These are phyloP conservation scores for Ophiocordyceps sinensis DNA, from an alignment of 2,329 filamentous ascomycete species.

Conservation along the genomic window DNA sequence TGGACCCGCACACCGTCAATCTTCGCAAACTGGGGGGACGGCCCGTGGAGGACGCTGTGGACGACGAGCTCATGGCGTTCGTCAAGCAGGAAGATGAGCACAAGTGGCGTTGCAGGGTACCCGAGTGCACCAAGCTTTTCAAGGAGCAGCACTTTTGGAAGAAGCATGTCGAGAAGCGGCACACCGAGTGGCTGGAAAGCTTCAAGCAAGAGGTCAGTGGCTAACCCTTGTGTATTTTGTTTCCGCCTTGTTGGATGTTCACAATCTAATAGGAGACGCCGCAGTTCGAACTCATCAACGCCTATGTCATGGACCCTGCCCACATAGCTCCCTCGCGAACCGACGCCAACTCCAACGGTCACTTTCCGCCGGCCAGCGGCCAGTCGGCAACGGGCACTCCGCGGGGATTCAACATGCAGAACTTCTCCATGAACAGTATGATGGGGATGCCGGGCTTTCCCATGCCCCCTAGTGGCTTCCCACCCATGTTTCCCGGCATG, in stretches of 20 bases:
- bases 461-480: constrained; percentile 30
- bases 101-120: constrained; percentile 93
- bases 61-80: constrained; percentile 73
- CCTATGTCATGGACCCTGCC: constrained; percentile 84
- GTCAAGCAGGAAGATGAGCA: constrained; percentile 97
- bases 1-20: constrained; percentile 80
- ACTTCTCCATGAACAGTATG: constrained; percentile 47
- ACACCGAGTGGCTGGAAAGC: constrained; percentile 70
- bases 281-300: constrained; percentile 79
- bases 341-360: constrained; percentile 88
- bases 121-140: constrained; percentile 92
- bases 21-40: constrained; percentile 84
- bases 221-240: background rate
- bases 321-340: constrained; percentile 89
- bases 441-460: constrained; percentile 47
- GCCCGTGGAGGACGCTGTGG: constrained; percentile 68
- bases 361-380: constrained; percentile 71
- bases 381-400: constrained; percentile 73
- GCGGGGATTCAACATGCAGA: constrained; percentile 76
- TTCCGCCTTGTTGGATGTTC: background rate
- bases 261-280: background rate
- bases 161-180: constrained; percentile 95
- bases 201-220: constrained; percentile 62
- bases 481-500: constrained; percentile 39
- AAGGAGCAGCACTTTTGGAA: constrained; percentile 96